A percentile compares a stretch with the other conserved stretches of the same genome.
phyloP scores from a whole-genome alignment of 73 alveolate species.

The Tetrahymena malaccensis region DNA sequence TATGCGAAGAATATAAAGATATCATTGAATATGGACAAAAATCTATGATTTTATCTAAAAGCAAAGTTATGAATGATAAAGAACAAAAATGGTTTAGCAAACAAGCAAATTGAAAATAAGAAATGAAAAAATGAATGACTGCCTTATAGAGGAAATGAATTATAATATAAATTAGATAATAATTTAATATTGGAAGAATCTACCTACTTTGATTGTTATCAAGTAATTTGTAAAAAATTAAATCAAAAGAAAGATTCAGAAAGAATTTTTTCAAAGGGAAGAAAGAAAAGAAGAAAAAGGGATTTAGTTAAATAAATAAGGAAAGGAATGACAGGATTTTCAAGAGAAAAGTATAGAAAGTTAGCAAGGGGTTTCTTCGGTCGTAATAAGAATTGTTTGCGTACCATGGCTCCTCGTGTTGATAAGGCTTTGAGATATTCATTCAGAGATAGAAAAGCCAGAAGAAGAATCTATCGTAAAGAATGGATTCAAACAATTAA shows the following conservation, averaged over 20 bases:
- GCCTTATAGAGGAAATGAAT: not conserved
- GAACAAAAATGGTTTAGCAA: not conserved
- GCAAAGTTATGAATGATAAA: not conserved
- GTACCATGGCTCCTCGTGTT: conserved; percentile 60
- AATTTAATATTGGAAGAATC: not conserved
- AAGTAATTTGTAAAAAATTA: not conserved
- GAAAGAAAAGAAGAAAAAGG: not conserved
- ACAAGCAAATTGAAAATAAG: too few species aligned
- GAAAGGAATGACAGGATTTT: conserved; percentile 27
- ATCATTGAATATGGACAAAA: not conserved
- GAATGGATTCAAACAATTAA: conserved; percentile 68
- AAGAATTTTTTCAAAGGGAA: not conserved
- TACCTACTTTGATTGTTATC: not conserved
- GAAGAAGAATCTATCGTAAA: conserved; percentile 53
- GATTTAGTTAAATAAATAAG: not conserved
- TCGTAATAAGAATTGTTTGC: conserved; percentile 52
- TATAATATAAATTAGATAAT: not conserved
- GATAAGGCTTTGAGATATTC: conserved; percentile 54
- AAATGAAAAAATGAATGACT: too few species aligned
- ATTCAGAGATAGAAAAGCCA: conserved; percentile 63
- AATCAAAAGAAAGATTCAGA: not conserved
- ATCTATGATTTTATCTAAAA: not conserved
- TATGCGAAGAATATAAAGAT: not conserved
- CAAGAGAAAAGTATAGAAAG: conserved; percentile 25
- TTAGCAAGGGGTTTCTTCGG: conserved; percentile 77